Evolutionary conservation across 2,329 filamentous ascomycete genomes (phyloP), one percentile per base, ranked within the genome.

Genomic region (Aspergillus aculeatus): DNA sequence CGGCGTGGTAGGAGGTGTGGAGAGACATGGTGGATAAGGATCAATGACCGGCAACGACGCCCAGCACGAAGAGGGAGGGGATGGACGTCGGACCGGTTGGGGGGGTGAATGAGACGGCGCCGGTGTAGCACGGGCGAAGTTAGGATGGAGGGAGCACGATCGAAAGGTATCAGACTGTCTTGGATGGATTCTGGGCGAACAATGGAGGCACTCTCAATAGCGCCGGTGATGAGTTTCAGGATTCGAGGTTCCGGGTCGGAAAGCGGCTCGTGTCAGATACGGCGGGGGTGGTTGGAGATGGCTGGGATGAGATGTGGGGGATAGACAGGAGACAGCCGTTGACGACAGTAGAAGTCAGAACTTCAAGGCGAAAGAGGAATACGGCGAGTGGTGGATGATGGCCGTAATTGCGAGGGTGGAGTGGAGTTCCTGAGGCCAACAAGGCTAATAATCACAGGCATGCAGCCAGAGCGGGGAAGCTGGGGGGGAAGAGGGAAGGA

Each of bases 1-100:
- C 85, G 63, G 84, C 84, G 70, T 86, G 83, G 69, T 87, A 86
- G 58, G 80, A 75, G 38, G 75, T 75, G 48, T 78, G 77, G 56
- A 78, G 77, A 26, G 77, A 73, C 77, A 80, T 80, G 65, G 58
- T 68, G 65, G 49, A 48, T 38, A 50, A 32, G 47, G 47, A 47
- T 54, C 14, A 26, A 49, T 38, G 50, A 47, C 55, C 59, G 55
- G 56, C 51, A 48, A 62, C 62, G 63, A 66, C 62, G 59, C 53
- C 62, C 62, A 58, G 50, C 14, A 48, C 19, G 64, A 55, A 49
- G 50, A 59, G 50, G 55, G 47, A 35, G 41, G 49, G 47, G 32
- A 56, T 57, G 58, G 61, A 66, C 58, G 64, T 57, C 62, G 64
- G 41, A 58, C 50, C 50, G 50, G 41, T 14, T 54, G 53, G 52